Evolutionary conservation across 2,329 filamentous ascomycete species (phyloP).

Genomic region (Phaeosphaeria sp.): DNA sequence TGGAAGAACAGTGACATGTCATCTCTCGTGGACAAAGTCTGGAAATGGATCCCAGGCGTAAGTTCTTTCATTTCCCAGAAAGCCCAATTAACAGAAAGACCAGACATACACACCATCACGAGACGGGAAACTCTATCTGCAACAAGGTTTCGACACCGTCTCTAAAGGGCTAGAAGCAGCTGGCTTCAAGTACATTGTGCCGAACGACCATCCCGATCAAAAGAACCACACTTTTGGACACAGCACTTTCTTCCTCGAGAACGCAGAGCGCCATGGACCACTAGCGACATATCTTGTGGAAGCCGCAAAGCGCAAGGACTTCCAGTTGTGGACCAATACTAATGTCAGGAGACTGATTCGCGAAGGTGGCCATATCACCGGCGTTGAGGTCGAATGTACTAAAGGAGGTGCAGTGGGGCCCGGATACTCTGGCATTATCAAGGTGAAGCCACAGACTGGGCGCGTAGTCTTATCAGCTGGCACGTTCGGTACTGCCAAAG

Average conservation of each 20-base stretch:
- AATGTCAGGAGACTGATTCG: constrained; percentile 69
- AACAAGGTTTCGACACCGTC: constrained; percentile 68
- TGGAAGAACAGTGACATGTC: constrained; percentile 70
- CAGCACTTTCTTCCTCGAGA: constrained; percentile 68
- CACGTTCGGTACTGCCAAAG: constrained; percentile 69
- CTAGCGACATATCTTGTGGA: constrained; percentile 71
- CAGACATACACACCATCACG: constrained; percentile 68
- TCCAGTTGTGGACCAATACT: constrained; percentile 68
- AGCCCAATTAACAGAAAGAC: background rate
- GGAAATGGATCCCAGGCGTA: constrained; percentile 64
- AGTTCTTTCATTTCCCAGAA: background rate
- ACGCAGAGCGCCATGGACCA: constrained; percentile 71
- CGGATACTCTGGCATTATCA: constrained; percentile 64
- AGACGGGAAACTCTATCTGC: constrained; percentile 69
- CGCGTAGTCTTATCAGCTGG: constrained; percentile 71
- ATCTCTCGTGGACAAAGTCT: constrained; percentile 64
- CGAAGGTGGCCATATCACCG: constrained; percentile 65
- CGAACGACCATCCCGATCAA: constrained; percentile 63
- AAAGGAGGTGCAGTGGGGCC: constrained; percentile 33
- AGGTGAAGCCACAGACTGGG: constrained; percentile 63
- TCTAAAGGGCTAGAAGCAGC: constrained; percentile 62
- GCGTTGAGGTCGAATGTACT: constrained; percentile 68
- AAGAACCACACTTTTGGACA: constrained; percentile 68
- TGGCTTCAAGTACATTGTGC: constrained; percentile 67
- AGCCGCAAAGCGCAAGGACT: constrained; percentile 65